Base-by-base conservation (phyloP, 1,284 basidiomycete species). In the Mixia osmundae region DNA sequence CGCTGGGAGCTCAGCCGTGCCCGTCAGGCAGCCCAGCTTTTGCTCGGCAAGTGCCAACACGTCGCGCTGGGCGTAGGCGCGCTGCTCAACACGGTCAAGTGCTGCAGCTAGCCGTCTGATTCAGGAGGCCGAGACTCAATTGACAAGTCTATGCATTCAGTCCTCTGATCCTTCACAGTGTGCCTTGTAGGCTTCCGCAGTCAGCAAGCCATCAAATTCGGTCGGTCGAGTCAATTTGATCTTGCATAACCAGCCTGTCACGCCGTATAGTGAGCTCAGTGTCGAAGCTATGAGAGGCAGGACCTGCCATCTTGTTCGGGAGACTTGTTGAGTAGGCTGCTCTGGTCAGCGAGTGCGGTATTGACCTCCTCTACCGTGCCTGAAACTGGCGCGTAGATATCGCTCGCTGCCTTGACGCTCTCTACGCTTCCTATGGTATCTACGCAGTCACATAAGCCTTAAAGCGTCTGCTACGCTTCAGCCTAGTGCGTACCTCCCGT, bases 381-480 rank as follows among this genome's bases (percentile, higher is more conserved):
- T 4, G 80, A 79, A 28, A 95, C 69, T 25, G 89, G 91, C 7
- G 87, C 80, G 59, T 82, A 97, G 45, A 58, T 55, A 47, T 59
- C 58, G 25, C 54, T 57, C 24, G 54, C 54, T 11, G 54, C 53
- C 59, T 99, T 99, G 45, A 97, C 89, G 47, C 83, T 91, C 61
- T 97, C 89, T 19, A 97, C 83, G 5, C 83, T 80, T 37, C 91
- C 89, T 53, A 95, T 79, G 49, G 76, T 63, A 40, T 85, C 89
- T 94, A 51, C 9, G n/a, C 8, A 21, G n/a, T n/a, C n/a, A n/a
- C n/a, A n/a, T n/a, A n/a, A 27, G 30, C 15, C 15, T 35, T 15
- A 16, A 20, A 14, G 19, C 15, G 30, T 3, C 23, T 14, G 27
- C 12, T 4, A 11, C 20, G 9, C 12, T 5, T 16, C 26, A 23